Conservation (phyloP, 345 rosid genomes). For the Draba incana region DNA sequence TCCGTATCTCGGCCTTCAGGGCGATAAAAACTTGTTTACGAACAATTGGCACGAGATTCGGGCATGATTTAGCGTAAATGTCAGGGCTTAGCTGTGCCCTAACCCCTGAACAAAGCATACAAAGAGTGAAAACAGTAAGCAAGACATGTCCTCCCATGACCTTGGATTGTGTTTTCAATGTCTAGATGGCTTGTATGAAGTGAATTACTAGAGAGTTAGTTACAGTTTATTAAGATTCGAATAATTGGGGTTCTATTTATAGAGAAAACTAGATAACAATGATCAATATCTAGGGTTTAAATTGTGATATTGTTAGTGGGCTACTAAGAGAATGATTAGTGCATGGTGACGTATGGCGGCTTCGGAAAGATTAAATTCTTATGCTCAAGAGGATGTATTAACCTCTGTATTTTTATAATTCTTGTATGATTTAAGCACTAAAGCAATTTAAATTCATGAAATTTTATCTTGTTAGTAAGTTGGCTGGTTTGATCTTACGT, state of each 20-base stretch:
- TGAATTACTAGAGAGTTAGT: neutral
- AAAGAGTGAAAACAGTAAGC: constrained; percentile 32
- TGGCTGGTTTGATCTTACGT: constrained; percentile 35
- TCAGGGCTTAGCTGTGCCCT: constrained; percentile 52
- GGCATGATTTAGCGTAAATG: constrained; percentile 60
- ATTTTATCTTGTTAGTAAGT: constrained; percentile 29
- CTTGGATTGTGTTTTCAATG: constrained; percentile 41
- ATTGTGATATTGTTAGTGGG: constrained; percentile 16
- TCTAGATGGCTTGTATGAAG: constrained; percentile 25
- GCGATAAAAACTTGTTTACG: constrained; percentile 52
- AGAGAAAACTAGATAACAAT: constrained; percentile 24
- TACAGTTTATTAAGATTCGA: constrained; percentile 10
- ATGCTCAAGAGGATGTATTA: constrained; percentile 29
- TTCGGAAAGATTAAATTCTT: constrained; percentile 28
- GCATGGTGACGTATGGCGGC: constrained; percentile 39
- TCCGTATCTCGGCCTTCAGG: constrained; percentile 56
- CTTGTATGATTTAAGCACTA: neutral
- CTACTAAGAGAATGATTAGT: constrained; percentile 33
- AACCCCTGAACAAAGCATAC: constrained; percentile 45
- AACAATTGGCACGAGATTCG: constrained; percentile 49
- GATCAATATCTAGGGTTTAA: constrained; percentile 3
- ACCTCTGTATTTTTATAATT: constrained; percentile 4
- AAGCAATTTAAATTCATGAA: constrained; percentile 20
- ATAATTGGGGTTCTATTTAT: constrained; percentile 29
- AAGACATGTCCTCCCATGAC: constrained; percentile 31